Evolutionary conservation across 129 eudicot species (phyloP), one percentile per base, ranked within the genome.

Genomic region (Oenanthe sinensis): DNA sequence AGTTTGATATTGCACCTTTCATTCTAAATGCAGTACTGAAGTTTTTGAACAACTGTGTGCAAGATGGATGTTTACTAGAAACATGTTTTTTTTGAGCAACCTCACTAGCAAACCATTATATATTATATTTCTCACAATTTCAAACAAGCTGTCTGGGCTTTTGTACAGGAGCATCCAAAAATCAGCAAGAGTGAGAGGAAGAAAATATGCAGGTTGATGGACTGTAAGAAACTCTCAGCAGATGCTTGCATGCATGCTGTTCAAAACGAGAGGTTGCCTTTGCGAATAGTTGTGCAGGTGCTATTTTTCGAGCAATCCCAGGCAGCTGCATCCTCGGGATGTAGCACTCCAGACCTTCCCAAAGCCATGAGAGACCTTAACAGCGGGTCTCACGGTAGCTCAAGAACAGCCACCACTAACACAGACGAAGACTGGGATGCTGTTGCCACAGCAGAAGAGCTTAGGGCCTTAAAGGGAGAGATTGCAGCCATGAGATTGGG

Each of bases 291-390:
- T 28, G 97, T 96, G 5, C 99, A 96, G 78, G 97, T 96, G 14
- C 95, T 96, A 65, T 96, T 96, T 83, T 92, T 92, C 37, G 99
- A 96, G 91, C 97, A 96, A 86, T 97, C 89, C 12, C 83, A 97
- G 39, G 97, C 99, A 8, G 84, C 97, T 26, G 92, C 97, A 15
- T 81, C 91, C 14, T 96, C 99, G 0, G 99, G 99, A 33, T 88
- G 97, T 81, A 92, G 97, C 91, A 96, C 99, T 4, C 99, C 99
- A 2, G 97, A 96, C 83, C 97, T 96, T 22, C 99, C 99, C 45
- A 89, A 82, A 79, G 88, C 89, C 54, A 85, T 90, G 39, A 89
- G 86, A 79, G 93, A 91, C 84, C 91, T 89, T 24, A 90, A 90
- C 74, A 87, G 87, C 20, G 85, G 73, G 75, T 86, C 97, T n/a